phyloP scores from a whole-genome alignment of 257 asterid genomes.

The Solanum chiquidenum region DNA sequence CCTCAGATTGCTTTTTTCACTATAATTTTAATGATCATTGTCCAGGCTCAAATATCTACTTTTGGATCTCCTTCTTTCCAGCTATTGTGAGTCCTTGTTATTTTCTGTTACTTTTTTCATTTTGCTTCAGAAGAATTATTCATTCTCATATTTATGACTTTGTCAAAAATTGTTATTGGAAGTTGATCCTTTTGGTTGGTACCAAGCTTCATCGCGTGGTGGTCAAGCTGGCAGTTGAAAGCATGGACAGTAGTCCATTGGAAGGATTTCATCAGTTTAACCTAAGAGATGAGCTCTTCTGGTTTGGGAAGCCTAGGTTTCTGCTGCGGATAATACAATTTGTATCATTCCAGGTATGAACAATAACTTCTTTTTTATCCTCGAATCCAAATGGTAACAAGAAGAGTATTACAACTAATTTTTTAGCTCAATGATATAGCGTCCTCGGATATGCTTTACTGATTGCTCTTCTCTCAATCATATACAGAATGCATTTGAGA shows the following conservation, averaged over 20 bases:
- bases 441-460: background rate
- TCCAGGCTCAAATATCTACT: slow-evolving; percentile 83
- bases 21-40: background rate
- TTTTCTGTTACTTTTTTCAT: background rate
- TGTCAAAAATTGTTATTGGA: background rate
- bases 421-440: background rate
- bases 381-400: background rate
- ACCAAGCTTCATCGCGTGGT: slow-evolving; percentile 81
- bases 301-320: slow-evolving; percentile 86
- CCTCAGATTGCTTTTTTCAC: background rate
- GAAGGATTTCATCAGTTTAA: slow-evolving; percentile 51
- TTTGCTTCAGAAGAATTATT: background rate
- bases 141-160: background rate
- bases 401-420: background rate
- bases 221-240: slow-evolving; percentile 78
- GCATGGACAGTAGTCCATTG: slow-evolving; percentile 51
- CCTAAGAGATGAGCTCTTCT: slow-evolving; percentile 85
- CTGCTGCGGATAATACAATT: slow-evolving; percentile 74
- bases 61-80: slow-evolving; percentile 86
- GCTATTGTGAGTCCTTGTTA: slow-evolving; percentile 41
- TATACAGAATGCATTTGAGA: slow-evolving; percentile 89
- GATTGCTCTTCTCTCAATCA: background rate
- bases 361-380: background rate
- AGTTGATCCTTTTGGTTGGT: slow-evolving; percentile 85
- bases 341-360: slow-evolving; percentile 69